Conservation (phyloP, 1,139 yeast species). For the Candida mesenterica region DNA sequence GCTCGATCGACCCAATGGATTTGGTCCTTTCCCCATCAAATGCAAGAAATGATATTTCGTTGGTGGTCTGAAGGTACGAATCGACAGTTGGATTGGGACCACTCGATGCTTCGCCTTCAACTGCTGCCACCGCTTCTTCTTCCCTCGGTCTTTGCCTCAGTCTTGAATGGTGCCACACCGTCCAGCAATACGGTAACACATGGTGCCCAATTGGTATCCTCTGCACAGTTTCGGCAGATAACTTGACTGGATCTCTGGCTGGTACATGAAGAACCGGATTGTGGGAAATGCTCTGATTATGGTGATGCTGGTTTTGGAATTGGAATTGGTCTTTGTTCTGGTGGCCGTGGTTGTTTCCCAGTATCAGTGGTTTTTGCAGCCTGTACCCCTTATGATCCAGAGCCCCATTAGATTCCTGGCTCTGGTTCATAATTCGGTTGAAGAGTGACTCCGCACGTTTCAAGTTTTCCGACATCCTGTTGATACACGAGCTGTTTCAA, state of each 20-base stretch:
- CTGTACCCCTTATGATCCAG: not conserved
- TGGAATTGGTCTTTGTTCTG: not conserved
- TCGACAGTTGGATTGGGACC: conserved; percentile 31
- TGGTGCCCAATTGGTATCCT: conserved; percentile 34
- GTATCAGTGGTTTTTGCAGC: not conserved
- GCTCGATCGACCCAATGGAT: conserved; percentile 54
- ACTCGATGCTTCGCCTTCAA: conserved; percentile 4
- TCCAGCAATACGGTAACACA: conserved; percentile 49
- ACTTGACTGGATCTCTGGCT: conserved; percentile 33
- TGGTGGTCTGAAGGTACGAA: conserved; percentile 42
- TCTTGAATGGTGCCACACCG: conserved; percentile 48
- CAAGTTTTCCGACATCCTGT: conserved; percentile 46
- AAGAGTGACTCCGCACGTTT: conserved; percentile 51
- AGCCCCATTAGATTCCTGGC: conserved; percentile 3
- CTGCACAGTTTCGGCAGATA: conserved; percentile 33
- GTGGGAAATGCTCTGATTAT: not conserved
- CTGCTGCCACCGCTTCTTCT: conserved; percentile 11
- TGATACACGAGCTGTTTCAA: not conserved
- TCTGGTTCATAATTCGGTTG: conserved; percentile 49
- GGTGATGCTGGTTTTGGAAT: conserved; percentile 1
- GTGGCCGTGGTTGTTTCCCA: not conserved
- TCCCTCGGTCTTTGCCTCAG: conserved; percentile 24
- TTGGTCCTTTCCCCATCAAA: conserved; percentile 24
- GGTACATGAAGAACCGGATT: conserved; percentile 18
- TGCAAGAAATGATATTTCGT: conserved; percentile 32